Evolutionary conservation across 1,284 basidiomycete genomes (phyloP), one percentile per base, ranked within the genome.

Genomic region (Trichosporon faecale): DNA sequence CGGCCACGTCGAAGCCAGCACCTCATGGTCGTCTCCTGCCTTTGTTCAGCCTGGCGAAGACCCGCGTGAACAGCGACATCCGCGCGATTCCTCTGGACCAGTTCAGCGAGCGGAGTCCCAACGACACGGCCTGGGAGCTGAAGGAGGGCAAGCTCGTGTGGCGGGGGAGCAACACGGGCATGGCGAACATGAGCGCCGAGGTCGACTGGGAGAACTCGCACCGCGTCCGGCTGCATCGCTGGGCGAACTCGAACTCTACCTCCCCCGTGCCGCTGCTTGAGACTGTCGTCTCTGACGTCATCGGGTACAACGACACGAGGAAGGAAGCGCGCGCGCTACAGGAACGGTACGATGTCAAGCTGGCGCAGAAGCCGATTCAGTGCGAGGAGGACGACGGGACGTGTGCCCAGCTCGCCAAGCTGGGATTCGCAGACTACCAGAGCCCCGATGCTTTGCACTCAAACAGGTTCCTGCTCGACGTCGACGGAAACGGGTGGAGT

Each of bases 11-110:
- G 0, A 77, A 82, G 68, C 83, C 82, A 23, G 68, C 76, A 44
- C 82, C 81, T 14, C 82, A 83, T 64, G 81, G 80, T 1, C 76
- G 79, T 52, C 76, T 83, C 0, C 67, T 83, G 1, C 83, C 83
- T 0, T 68, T 84, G 2, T 83, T 84, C 76, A 80, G 80, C 70
- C 73, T 82, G 2, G 81, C 82, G 12, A 83, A 83, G 67, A 84
- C 83, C 0, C 77, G 78, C 0, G 76, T 83, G 73, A 84, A 84
- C 73, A 82, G 84, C n/a, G 85, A 86, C 68, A 85, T 86, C 64
- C 79, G 85, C 6, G 79, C 83, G 66, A 84, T 85, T 12, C 85
- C 85, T 2, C 79, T 86, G 3, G 85, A 86, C 66, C 85, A 86
- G 72, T 85, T 85, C 74, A 72, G 71, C 61, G 78, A 84, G 67